A percentile compares a stretch with the other conserved stretches of the same genome.
Evolutionary conservation across 352 stramenopile species (phyloP).

Genomic region (Pythium myriotylum): DNA sequence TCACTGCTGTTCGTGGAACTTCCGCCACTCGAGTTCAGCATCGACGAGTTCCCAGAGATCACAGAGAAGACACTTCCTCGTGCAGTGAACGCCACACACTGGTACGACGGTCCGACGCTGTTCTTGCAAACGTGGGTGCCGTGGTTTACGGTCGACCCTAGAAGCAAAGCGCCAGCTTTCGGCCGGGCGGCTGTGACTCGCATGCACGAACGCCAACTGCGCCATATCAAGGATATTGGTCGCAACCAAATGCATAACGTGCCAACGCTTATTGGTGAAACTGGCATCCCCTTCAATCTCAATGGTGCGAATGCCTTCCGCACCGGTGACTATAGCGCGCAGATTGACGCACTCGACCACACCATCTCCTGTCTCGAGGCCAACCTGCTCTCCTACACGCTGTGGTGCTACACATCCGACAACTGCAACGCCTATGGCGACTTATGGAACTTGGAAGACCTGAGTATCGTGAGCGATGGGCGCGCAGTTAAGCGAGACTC

Average conservation of each 20-base stretch:
- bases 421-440: slow-evolving; percentile 83
- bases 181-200: slow-evolving; percentile 54
- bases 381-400: slow-evolving; percentile 81
- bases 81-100: slow-evolving; percentile 89
- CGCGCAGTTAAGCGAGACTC: not conserved
- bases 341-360: slow-evolving; percentile 71
- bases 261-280: slow-evolving; percentile 72
- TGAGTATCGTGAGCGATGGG: slow-evolving; percentile 75
- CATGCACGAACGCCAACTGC: slow-evolving; percentile 63
- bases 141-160: slow-evolving; percentile 77
- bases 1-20: slow-evolving; percentile 82
- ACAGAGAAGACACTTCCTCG: slow-evolving; percentile 50
- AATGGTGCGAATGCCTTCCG: slow-evolving; percentile 49
- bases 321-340: slow-evolving; percentile 50
- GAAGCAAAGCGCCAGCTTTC: slow-evolving; percentile 67
- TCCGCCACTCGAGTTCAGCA: slow-evolving; percentile 73
- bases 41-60: slow-evolving; percentile 71
- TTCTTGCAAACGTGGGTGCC: slow-evolving; percentile 72
- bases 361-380: slow-evolving; percentile 75
- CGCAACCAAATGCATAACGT: slow-evolving; percentile 59
- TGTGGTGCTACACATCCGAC: slow-evolving; percentile 90
- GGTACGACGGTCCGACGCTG: slow-evolving; percentile 91
- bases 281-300: slow-evolving; percentile 73
- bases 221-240: slow-evolving; percentile 57
- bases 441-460: slow-evolving; percentile 86